These are phyloP conservation scores for Styphnolobium japonicum DNA, from an alignment of 306 rosid genomes.

Conservation along the genomic window DNA sequence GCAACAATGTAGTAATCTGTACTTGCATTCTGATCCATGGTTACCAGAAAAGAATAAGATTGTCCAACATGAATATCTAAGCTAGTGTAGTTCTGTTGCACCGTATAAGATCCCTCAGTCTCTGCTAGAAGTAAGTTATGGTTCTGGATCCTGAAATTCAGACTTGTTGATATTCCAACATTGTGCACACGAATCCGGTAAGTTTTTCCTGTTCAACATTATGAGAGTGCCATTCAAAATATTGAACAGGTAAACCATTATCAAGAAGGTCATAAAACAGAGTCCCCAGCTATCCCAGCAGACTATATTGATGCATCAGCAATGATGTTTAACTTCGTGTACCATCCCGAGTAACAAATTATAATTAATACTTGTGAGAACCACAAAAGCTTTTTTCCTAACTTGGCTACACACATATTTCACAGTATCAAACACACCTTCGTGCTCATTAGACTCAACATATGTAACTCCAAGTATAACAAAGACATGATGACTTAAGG, in stretches of 20 bases:
- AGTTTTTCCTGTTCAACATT: conserved; percentile 68
- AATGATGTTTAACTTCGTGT: not conserved
- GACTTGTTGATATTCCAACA: conserved; percentile 89
- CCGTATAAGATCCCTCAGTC: conserved; percentile 90
- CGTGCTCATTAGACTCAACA: not conserved
- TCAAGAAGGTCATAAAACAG: not conserved
- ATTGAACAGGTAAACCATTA: not conserved
- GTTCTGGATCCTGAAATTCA: conserved; percentile 90
- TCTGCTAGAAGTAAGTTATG: conserved; percentile 94
- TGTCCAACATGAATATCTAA: conserved; percentile 97
- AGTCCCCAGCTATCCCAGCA: not conserved
- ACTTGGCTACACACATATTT: not conserved
- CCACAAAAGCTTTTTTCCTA: not conserved
- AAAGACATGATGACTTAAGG: not conserved
- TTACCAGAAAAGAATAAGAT: conserved; percentile 85
- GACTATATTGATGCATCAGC: not conserved
- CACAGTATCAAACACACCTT: not conserved
- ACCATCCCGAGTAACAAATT: not conserved
- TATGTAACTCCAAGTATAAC: not conserved
- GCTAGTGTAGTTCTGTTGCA: conserved; percentile 90
- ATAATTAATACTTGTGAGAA: not conserved
- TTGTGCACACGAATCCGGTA: conserved; percentile 88
- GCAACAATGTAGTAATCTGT: conserved; percentile 93
- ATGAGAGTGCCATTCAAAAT: not conserved
- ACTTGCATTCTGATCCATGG: conserved; percentile 92